Evolutionary conservation across 768 basidiomycete genomes (phyloP).

Genomic region (Mycena indigotica): DNA sequence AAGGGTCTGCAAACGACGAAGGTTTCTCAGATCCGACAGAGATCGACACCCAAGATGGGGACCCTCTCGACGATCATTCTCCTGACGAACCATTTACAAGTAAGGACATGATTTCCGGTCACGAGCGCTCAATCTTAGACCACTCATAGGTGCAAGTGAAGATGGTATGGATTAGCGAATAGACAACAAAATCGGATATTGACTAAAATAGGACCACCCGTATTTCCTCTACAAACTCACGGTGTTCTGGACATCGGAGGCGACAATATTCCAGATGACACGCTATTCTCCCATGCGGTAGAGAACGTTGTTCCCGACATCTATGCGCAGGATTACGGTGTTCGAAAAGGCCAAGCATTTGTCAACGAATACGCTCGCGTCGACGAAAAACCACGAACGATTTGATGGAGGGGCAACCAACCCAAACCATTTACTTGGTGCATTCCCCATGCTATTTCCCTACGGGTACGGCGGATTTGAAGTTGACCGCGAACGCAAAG

Average conservation of each 20-base stretch:
- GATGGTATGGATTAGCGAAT: background rate
- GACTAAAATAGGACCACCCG: background rate
- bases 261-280: background rate
- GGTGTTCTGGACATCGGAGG: background rate
- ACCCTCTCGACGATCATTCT: background rate
- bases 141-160: background rate
- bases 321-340: conserved; percentile 1
- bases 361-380: conserved; percentile 35
- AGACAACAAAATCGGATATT: background rate
- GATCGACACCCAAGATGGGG: no score
- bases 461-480: conserved; percentile 20
- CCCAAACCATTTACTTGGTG: conserved; percentile 32
- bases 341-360: conserved; percentile 24
- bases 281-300: background rate
- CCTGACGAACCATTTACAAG: background rate
- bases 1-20: no score
- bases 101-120: background rate
- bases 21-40: no score
- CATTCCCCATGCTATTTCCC: conserved; percentile 36
- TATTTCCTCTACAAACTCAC: conserved; percentile 2
- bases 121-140: background rate
- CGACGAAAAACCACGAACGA: conserved; percentile 11
- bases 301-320: background rate
- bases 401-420: conserved; percentile 27
- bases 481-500: background rate